Evolutionary conservation across 2,329 filamentous ascomycete genomes (phyloP), one percentile per base, ranked within the genome.

Genomic region (Phialocephala sp.): DNA sequence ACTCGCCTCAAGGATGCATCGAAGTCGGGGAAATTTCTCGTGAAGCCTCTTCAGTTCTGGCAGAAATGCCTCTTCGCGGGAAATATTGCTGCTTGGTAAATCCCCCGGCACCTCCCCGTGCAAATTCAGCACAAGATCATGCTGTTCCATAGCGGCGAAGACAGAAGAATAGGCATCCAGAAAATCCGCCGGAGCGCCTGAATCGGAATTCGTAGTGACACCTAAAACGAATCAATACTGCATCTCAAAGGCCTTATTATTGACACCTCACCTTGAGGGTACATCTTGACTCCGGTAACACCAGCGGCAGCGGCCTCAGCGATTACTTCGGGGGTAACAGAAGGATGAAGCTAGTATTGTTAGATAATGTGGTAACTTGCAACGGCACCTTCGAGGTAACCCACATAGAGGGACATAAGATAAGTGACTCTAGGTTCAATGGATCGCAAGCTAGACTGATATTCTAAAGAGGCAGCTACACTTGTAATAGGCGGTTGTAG

Each of bases 121-220:
- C 20, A 97, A 83, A 79, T 97, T 97, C 54, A 96, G 84, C n/a
- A 95, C 85, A 74, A 97, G 82, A 71, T 89, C 88, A 71, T 93
- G 86, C 66, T 88, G 81, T 76, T 97, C 90, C 93, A 97, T 97
- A 71, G 92, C 91, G 20, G 84, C 86, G 75, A 97, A 96, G 20
- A 94, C 90, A 14, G 87, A 85, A 76, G 90, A 90, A 79, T 92
- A 94, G 36, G 83, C 79, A 66, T 88, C 86, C 72, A 91, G 86
- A 18, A 45, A 20, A 45, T 45, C 37, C 66, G 87, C 85, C 15
- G 89, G 80, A 39, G 93, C 91, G n/a, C 91, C 91, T 35, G 85
- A 86, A 59, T 86, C 84, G 36, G 87, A 89, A 78, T 89, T 89
- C 59, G 87, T 90, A 4, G 87, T 89, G 8, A 86, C 84, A 8